phyloP scores from a whole-genome alignment of 192 early-diverging fungal species.

The Dimargaris cristalligena region DNA sequence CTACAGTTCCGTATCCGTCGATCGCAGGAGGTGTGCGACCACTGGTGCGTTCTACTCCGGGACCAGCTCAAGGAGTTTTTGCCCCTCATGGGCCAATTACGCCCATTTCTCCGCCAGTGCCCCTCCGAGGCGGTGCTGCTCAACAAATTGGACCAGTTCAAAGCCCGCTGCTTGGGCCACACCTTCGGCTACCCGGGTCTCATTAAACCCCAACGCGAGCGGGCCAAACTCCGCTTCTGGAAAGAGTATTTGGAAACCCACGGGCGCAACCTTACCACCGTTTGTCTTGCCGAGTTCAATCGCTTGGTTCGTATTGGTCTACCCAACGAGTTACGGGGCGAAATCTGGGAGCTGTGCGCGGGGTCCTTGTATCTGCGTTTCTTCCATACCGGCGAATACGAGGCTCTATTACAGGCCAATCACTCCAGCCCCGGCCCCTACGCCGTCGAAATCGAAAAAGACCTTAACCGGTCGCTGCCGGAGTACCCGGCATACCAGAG shows the following conservation, averaged over 20 bases:
- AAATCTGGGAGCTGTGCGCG: slow-evolving; percentile 85
- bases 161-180: slow-evolving; percentile 22
- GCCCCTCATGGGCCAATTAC: slow-evolving; percentile 57
- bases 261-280: slow-evolving; percentile 76
- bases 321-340: slow-evolving; percentile 72
- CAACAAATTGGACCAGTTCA: slow-evolving; percentile 8
- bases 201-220: slow-evolving; percentile 20
- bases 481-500: slow-evolving; percentile 88
- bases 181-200: slow-evolving; percentile 29
- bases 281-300: slow-evolving; percentile 64
- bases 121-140: slow-evolving; percentile 57
- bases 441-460: slow-evolving; percentile 92
- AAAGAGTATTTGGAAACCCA: slow-evolving; percentile 34
- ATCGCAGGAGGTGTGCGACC: slow-evolving; percentile 46
- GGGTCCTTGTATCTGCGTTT: slow-evolving; percentile 77
- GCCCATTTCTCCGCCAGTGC: slow-evolving; percentile 59
- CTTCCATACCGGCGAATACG: slow-evolving; percentile 72
- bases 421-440: slow-evolving; percentile 55
- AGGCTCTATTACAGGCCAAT: slow-evolving; percentile 49
- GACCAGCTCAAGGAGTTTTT: slow-evolving; percentile 55
- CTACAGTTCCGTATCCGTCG: slow-evolving; percentile 67
- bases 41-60: slow-evolving; percentile 64
- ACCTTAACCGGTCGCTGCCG: slow-evolving; percentile 80
- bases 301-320: slow-evolving; percentile 82
- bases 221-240: slow-evolving; percentile 21